Conservation (phyloP, 208 protist genomes). For the Leishmania arabica region DNA sequence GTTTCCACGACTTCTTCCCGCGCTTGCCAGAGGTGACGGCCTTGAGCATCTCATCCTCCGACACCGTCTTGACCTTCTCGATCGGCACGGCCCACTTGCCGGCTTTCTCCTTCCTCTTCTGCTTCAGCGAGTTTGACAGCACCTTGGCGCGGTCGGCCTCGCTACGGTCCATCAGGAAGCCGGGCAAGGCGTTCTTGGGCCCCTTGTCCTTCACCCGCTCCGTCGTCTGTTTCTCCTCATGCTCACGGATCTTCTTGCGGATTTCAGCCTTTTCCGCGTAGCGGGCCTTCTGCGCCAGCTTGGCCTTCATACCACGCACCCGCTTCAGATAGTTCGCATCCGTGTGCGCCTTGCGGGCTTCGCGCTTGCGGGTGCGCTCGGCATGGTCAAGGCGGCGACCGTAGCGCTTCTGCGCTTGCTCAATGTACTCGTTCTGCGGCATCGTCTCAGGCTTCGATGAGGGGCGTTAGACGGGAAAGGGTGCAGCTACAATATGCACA, state of each 20-base stretch:
- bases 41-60: slow-evolving; percentile 99
- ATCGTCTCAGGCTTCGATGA: slow-evolving; percentile 40
- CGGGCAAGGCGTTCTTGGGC: slow-evolving; percentile 98
- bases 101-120: slow-evolving; percentile 99
- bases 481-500: not conserved
- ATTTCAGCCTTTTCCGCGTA: slow-evolving; percentile 99
- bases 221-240: slow-evolving; percentile 95
- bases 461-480: slow-evolving; percentile 15
- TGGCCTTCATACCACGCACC: slow-evolving; percentile 98
- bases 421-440: slow-evolving; percentile 99
- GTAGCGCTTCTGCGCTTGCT: slow-evolving; percentile 98
- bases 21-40: slow-evolving; percentile 96
- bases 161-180: slow-evolving; percentile 99
- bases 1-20: slow-evolving; percentile 99
- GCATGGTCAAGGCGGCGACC: slow-evolving; percentile 98
- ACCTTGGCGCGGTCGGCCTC: slow-evolving; percentile 97
- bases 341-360: slow-evolving; percentile 96
- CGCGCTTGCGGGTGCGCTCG: slow-evolving; percentile 98
- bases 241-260: slow-evolving; percentile 99
- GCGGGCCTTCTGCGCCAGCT: slow-evolving; percentile 98
- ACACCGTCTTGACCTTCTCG: slow-evolving; percentile 98
- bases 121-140: slow-evolving; percentile 99
- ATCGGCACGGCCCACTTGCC: slow-evolving; percentile 99
- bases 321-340: slow-evolving; percentile 94
- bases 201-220: slow-evolving; percentile 95